Conservation (phyloP, 768 basidiomycete species). For the Hortiboletus campestris region DNA sequence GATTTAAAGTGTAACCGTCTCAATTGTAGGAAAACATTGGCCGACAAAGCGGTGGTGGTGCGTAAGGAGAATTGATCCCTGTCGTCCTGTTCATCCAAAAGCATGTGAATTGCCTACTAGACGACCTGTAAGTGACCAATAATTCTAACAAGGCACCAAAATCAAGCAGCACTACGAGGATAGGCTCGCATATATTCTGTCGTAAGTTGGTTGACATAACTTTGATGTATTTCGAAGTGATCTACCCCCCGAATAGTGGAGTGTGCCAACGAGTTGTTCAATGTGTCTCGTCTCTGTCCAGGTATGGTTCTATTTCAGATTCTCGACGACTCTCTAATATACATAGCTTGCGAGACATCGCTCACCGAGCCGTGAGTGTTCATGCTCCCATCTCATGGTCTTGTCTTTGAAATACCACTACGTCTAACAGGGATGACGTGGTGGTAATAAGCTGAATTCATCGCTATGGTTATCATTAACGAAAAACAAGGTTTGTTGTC, state of each 20-base stretch:
- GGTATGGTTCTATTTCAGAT: conserved; percentile 38
- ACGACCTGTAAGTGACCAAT: conserved; percentile 49
- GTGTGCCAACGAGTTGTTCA: conserved; percentile 84
- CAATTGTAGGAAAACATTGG: conserved; percentile 63
- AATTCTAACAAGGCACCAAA: not conserved
- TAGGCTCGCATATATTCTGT: conserved; percentile 88
- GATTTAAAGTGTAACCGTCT: conserved; percentile 80
- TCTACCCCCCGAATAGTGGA: conserved; percentile 48
- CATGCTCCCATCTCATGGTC: not conserved
- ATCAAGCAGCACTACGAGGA: not conserved
- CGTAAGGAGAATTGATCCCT: conserved; percentile 29
- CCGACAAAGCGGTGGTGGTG: conserved; percentile 85
- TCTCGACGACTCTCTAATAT: conserved; percentile 1
- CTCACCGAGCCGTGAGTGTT: conserved; percentile 70
- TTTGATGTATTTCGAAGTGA: not conserved
- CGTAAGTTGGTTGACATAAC: conserved; percentile 37
- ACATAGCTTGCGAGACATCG: conserved; percentile 76
- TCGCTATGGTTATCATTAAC: conserved; percentile 1
- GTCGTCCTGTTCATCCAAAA: not conserved
- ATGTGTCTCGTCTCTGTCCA: conserved; percentile 73
- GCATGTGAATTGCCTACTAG: conserved; percentile 35
- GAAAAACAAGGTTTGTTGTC: conserved; percentile 61
- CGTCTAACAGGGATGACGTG: conserved; percentile 46
- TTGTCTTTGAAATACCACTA: not conserved
- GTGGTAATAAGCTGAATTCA: conserved; percentile 41